These are phyloP conservation scores for Candida coquimbonensis DNA, from an alignment of 805 yeast genomes.

Conservation along the genomic window DNA sequence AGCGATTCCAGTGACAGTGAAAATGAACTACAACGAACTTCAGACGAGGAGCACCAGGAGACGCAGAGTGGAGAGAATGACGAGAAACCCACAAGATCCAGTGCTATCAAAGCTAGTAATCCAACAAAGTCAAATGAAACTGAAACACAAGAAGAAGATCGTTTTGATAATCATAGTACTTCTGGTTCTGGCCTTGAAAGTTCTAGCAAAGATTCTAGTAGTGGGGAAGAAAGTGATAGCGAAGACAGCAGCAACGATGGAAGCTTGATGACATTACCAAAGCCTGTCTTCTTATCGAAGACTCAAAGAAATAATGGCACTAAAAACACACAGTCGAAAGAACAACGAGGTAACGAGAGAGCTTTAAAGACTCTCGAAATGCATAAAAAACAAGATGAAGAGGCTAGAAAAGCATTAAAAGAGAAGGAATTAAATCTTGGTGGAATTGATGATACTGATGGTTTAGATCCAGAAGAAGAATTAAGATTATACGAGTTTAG, in stretches of 20 bases:
- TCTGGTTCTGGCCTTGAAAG: no score
- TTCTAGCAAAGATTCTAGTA: slow-evolving; percentile 24
- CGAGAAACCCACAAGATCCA: slow-evolving; percentile 29
- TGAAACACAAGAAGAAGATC: slow-evolving; percentile 26
- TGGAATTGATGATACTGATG: slow-evolving; percentile 54
- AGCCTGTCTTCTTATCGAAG: slow-evolving; percentile 22
- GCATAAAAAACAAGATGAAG: slow-evolving; percentile 21
- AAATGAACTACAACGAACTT: neutral
- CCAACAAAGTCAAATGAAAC: slow-evolving; percentile 24
- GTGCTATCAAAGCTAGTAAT: slow-evolving; percentile 23
- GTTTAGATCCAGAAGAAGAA: slow-evolving; percentile 46
- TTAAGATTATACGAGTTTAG: slow-evolving; percentile 50
- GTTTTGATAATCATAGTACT: no score
- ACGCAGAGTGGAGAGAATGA: slow-evolving; percentile 17
- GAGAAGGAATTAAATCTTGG: slow-evolving; percentile 20
- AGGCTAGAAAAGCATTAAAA: slow-evolving; percentile 13
- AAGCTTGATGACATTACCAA: slow-evolving; percentile 11
- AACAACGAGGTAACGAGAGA: slow-evolving; percentile 22
- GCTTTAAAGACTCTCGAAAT: slow-evolving; percentile 20
- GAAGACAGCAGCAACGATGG: slow-evolving; percentile 18
- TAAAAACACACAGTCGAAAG: slow-evolving; percentile 4
- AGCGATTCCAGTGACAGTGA: neutral
- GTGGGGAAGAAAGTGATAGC: slow-evolving; percentile 24
- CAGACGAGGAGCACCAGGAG: slow-evolving; percentile 14
- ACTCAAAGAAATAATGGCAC: slow-evolving; percentile 4